These are phyloP conservation scores for Wallacemonas sp. DNA, from an alignment of 208 protist species.

Conservation along the genomic window DNA sequence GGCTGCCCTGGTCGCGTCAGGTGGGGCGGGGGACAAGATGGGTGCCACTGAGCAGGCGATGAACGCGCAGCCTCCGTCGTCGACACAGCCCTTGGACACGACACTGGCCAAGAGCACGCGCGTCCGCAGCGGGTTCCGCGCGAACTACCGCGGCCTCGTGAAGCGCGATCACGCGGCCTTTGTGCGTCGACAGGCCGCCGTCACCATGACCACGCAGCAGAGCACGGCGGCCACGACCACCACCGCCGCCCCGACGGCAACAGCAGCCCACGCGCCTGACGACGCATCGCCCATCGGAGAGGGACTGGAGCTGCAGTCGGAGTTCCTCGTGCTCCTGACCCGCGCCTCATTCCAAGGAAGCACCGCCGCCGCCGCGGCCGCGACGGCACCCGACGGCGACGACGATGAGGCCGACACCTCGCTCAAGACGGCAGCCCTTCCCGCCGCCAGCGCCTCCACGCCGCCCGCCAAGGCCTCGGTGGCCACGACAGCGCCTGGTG, in stretches of 20 bases:
- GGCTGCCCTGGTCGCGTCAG: neutral
- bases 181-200: constrained; percentile 20
- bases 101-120: constrained; percentile 7
- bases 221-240: too few species aligned
- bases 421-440: too few species aligned
- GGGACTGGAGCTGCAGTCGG: neutral
- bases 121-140: neutral
- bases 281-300: neutral
- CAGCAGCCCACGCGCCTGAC: neutral
- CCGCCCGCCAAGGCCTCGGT: neutral
- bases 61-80: too few species aligned
- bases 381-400: neutral
- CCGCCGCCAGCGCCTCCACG: neutral
- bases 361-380: neutral
- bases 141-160: constrained; percentile 22
- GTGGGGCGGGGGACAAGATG: neutral
- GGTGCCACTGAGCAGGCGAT: too few species aligned
- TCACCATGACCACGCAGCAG: neutral
- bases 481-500: constrained; percentile 1
- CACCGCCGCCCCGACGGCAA: too few species aligned
- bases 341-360: neutral
- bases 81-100: neutral
- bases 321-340: constrained; percentile 5
- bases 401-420: neutral
- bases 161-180: constrained; percentile 18